These are phyloP conservation scores for Botryotinia convoluta DNA, from an alignment of 2,329 filamentous ascomycete species.

Conservation along the genomic window DNA sequence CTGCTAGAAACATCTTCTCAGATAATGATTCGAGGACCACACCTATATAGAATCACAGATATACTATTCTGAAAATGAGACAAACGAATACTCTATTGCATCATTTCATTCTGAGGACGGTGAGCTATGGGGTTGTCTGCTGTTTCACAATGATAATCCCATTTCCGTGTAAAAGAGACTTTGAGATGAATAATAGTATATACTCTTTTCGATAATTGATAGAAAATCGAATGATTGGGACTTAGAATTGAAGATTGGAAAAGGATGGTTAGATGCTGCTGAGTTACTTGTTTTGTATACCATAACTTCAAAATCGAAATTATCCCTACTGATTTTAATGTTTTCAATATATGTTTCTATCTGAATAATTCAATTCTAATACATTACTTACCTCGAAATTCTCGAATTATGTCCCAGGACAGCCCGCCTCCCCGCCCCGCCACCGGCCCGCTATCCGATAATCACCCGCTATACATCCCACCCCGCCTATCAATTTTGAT, in stretches of 20 bases:
- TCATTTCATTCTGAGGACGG: background rate
- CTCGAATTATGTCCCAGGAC: background rate
- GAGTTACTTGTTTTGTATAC: background rate
- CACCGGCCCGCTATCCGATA: background rate
- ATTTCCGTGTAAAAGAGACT: background rate
- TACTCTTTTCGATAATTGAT: background rate
- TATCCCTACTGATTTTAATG: background rate
- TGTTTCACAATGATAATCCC: background rate
- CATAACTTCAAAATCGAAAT: accelerated
- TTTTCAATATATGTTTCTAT: background rate
- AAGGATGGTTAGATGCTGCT: background rate
- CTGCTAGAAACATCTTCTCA: background rate
- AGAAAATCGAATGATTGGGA: background rate
- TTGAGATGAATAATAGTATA: background rate
- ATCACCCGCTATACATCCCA: background rate
- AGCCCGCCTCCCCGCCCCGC: background rate
- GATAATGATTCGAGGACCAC: background rate
- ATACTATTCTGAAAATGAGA: background rate
- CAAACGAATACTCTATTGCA: background rate
- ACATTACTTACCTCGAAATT: too few species aligned
- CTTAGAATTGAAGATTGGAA: background rate
- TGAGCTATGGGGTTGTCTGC: background rate
- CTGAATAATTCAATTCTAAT: too few species aligned
- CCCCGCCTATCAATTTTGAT: accelerated
- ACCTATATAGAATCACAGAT: background rate